Evolutionary conservation across 306 rosid genomes (phyloP).

Genomic region (Ormosia semicastrata): DNA sequence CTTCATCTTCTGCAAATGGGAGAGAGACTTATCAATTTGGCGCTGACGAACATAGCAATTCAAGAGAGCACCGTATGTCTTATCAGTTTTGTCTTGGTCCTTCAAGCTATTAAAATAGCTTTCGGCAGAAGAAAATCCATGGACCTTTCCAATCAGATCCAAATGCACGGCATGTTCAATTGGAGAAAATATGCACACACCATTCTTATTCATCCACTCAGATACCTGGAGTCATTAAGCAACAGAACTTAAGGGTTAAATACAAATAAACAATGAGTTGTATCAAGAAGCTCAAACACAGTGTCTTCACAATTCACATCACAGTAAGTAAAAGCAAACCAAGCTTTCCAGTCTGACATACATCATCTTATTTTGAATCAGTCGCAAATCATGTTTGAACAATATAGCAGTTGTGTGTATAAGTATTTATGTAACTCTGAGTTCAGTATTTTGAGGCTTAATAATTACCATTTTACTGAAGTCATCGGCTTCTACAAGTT

Average conservation of each 20-base stretch:
- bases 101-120: slow-evolving; percentile 57
- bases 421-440: background rate
- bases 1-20: slow-evolving; percentile 75
- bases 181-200: slow-evolving; percentile 68
- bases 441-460: background rate
- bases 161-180: slow-evolving; percentile 79
- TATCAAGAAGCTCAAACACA: background rate
- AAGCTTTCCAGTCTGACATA: background rate
- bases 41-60: slow-evolving; percentile 81
- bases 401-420: background rate
- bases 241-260: background rate
- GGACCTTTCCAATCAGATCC: slow-evolving; percentile 76
- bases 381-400: background rate
- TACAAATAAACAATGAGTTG: background rate
- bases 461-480: background rate
- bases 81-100: slow-evolving; percentile 49
- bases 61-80: slow-evolving; percentile 82
- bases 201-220: slow-evolving; percentile 78
- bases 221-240: slow-evolving; percentile 57
- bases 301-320: background rate
- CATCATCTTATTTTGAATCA: background rate
- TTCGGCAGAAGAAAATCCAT: slow-evolving; percentile 59
- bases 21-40: slow-evolving; percentile 52
- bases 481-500: background rate
- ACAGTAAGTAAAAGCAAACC: background rate